Percentiles rank a stretch among this genome's conserved stretches.
Evolutionary conservation across 805 yeast genomes (phyloP).

Genomic region (Wickerhamiella qilinensis): DNA sequence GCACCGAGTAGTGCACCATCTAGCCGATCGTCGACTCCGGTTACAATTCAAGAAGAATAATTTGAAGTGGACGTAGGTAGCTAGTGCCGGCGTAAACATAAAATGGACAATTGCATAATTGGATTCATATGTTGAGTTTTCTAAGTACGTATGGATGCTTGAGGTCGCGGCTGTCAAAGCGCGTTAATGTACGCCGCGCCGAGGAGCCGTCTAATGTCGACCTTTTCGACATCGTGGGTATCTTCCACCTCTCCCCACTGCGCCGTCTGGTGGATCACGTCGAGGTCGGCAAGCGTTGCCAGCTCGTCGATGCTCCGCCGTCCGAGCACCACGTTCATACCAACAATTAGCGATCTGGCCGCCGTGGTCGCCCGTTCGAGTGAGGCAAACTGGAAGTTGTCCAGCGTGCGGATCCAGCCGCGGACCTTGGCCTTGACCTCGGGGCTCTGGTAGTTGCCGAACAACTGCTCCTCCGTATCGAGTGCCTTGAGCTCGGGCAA

Average conservation of each 20-base stretch:
- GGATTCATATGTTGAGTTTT: too few species aligned
- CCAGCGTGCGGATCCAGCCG: slow-evolving; percentile 46
- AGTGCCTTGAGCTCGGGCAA: slow-evolving; percentile 36
- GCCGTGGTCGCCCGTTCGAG: slow-evolving; percentile 79
- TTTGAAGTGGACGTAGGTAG: background rate
- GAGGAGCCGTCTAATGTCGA: slow-evolving; percentile 68
- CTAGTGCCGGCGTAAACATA: too few species aligned
- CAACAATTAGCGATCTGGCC: slow-evolving; percentile 76
- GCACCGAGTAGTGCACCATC: background rate
- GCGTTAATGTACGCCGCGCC: slow-evolving; percentile 27
- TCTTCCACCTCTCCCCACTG: slow-evolving; percentile 99
- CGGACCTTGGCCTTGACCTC: slow-evolving; percentile 45
- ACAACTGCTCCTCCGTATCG: slow-evolving; percentile 70
- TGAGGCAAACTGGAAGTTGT: slow-evolving; percentile 68
- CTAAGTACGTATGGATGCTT: too few species aligned
- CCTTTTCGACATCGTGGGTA: slow-evolving; percentile 94
- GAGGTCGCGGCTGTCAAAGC: too few species aligned
- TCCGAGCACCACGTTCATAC: slow-evolving; percentile 40
- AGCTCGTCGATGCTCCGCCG: slow-evolving; percentile 44
- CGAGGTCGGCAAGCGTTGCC: slow-evolving; percentile 64
- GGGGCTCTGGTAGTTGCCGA: slow-evolving; percentile 59
- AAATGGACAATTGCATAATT: too few species aligned
- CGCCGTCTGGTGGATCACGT: slow-evolving; percentile 67
- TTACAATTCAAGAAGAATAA: slow-evolving; percentile 1
- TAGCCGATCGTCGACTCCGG: background rate